Percentiles rank a stretch among this genome's conserved stretches.
These are phyloP conservation scores for Talaromyces proteolyticus DNA, from an alignment of 495 filamentous ascomycete genomes.

Conservation along the genomic window DNA sequence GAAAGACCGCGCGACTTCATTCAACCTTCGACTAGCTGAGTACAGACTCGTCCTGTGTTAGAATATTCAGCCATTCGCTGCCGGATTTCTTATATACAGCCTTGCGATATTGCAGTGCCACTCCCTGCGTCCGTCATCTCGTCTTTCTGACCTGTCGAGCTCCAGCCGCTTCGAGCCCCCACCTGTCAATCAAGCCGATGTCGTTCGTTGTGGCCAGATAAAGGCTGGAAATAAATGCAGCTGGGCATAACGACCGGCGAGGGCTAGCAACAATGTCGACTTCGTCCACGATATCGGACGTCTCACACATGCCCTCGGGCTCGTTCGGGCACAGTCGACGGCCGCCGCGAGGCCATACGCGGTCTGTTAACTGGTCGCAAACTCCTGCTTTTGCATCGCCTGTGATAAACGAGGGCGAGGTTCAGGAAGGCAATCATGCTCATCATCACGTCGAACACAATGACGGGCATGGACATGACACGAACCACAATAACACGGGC, in stretches of 20 bases:
- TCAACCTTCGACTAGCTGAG: too few relatives aligned
- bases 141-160: not conserved
- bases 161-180: not conserved
- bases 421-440: not conserved
- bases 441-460: not conserved
- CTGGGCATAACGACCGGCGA: not conserved
- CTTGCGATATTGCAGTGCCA: too few relatives aligned
- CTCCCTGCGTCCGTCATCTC: too few relatives aligned
- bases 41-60: too few relatives aligned
- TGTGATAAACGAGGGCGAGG: slow-evolving; percentile 10
- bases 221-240: not conserved
- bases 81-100: too few relatives aligned
- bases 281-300: slow-evolving; percentile 23
- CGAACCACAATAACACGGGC: slow-evolving; percentile 12
- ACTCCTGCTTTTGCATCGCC: slow-evolving; percentile 24
- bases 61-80: too few relatives aligned
- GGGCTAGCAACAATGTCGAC: slow-evolving; percentile 28
- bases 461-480: slow-evolving; percentile 16
- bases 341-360: slow-evolving; percentile 27
- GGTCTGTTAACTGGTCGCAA: slow-evolving; percentile 29
- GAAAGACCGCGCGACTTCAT: too few relatives aligned
- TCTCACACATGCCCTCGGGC: slow-evolving; percentile 22
- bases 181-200: not conserved
- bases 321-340: slow-evolving; percentile 27
- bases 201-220: not conserved